Base-by-base conservation (phyloP, 768 basidiomycete genomes). In the Leccinum subgranulosum region DNA sequence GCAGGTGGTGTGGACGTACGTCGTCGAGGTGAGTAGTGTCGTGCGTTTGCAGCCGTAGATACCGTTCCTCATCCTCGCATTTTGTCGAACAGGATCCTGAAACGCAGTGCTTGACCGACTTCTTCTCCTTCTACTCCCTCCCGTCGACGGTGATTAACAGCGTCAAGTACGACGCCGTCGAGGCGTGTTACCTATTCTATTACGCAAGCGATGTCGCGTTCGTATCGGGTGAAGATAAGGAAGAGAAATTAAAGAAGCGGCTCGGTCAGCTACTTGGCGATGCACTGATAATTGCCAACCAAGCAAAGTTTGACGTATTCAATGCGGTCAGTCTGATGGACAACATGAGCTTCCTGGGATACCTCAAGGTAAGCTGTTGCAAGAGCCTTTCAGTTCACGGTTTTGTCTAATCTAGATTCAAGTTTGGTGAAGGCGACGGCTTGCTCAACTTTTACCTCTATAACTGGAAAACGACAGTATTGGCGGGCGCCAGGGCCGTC, bases 271-370 rank as follows among this genome's bases (percentile, higher is more conserved):
- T 99, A 51, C 78, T 96, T 25, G 80, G 80, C 9, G 96, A 98
- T 71, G 87, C 92, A 1, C 68, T 98, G 59, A 77, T 89, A 58
- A 73, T 94, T 52, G 95, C 95, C 1, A 83, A 88, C 56, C 81
- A 86, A 54, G 89, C 90, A 49, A 86, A 86, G 41, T 98, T 99
- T 66, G 97, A 99, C 69, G 97, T 99, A 14, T 86, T 98, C 74
- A 99, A 99, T 72, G 92, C 91, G 1, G 73, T 98, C 66, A 95
- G 95, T 15, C 71, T 97, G 62, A 94, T 98, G 89, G 97, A 99
- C 71, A 99, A 98, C 71, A 79, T 84, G 55, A 69, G 81, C 48
- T 86, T 99, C 73, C 70, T 99, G 53, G 76, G 83, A 31, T 91
- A 94, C 54, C 81, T 96, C 53, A 92, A 91, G 84, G 94, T 89